A percentile compares a stretch with the other conserved stretches of the same genome.
Conservation (phyloP, 257 asterid species). For the Solanum bulbocastanum region DNA sequence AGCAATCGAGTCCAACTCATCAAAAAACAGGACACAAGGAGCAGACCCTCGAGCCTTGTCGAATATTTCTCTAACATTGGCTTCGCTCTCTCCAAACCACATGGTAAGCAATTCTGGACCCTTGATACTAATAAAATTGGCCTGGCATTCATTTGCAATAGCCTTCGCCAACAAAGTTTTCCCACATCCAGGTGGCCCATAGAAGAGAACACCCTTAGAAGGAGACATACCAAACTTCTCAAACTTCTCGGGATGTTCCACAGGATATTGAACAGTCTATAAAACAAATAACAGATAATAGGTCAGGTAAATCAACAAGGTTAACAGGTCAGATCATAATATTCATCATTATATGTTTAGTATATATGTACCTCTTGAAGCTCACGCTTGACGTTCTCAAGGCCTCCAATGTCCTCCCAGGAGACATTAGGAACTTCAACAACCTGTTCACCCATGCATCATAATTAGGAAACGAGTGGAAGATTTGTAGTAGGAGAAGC, state of each 20-base stretch:
- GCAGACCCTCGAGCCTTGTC: slow-evolving; percentile 92
- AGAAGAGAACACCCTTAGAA: slow-evolving; percentile 90
- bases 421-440: slow-evolving; percentile 82
- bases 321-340: background rate
- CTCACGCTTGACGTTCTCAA: slow-evolving; percentile 79
- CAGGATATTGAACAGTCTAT: slow-evolving; percentile 93
- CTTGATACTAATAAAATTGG: slow-evolving; percentile 81
- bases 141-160: slow-evolving; percentile 90
- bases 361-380: slow-evolving; percentile 68
- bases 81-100: slow-evolving; percentile 99
- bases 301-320: background rate
- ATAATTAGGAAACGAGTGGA: background rate
- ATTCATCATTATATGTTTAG: background rate
- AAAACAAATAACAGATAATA: background rate
- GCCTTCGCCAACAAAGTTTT: slow-evolving; percentile 89
- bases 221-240: slow-evolving; percentile 97
- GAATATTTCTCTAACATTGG: slow-evolving; percentile 81
- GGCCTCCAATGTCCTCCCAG: slow-evolving; percentile 94
- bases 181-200: slow-evolving; percentile 92
- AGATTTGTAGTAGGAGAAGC: background rate
- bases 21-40: slow-evolving; percentile 91
- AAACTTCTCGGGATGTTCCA: slow-evolving; percentile 95
- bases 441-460: slow-evolving; percentile 32
- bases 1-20: slow-evolving; percentile 87
- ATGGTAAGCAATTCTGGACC: slow-evolving; percentile 91